phyloP scores from a whole-genome alignment of 208 protist species.

The Leishmania lainsoni region DNA sequence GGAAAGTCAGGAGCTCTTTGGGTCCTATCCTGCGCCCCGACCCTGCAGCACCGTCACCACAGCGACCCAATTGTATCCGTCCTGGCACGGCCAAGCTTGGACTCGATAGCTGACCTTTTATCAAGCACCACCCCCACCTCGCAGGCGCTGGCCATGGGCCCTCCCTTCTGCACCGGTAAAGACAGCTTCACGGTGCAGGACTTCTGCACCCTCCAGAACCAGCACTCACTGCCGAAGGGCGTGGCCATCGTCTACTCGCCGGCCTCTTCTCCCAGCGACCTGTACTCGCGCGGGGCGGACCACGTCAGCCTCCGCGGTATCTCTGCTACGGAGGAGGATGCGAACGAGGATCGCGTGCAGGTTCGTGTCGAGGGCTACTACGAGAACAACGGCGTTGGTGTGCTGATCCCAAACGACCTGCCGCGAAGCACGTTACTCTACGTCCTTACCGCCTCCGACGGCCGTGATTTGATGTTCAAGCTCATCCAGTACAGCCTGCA shows the following conservation, averaged over 20 bases:
- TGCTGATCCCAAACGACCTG: constrained; percentile 83
- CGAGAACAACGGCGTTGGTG: constrained; percentile 38
- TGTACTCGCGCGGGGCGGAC: constrained; percentile 18
- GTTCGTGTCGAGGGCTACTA: constrained; percentile 86
- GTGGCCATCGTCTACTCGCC: constrained; percentile 56
- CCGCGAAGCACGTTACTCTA: constrained; percentile 83
- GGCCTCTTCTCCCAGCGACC: constrained; percentile 20
- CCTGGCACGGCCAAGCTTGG: constrained; percentile 16
- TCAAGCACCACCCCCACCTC: constrained; percentile 17
- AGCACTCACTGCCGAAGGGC: constrained; percentile 3
- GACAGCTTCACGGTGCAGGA: constrained; percentile 29
- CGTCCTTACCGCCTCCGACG: constrained; percentile 85
- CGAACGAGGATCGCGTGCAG: constrained; percentile 66
- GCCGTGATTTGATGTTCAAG: constrained; percentile 86
- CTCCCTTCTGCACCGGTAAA: constrained; percentile 9
- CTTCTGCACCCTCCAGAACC: constrained; percentile 9
- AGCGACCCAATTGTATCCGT: constrained; percentile 20
- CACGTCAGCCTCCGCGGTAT: constrained; percentile 14
- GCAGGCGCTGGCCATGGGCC: constrained; percentile 1
- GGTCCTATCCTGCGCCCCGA: not conserved
- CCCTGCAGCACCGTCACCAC: constrained; percentile 16
- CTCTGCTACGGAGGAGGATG: constrained; percentile 28
- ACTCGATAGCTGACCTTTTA: constrained; percentile 18
- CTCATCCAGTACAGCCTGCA: constrained; percentile 80
- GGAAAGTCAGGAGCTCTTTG: constrained; percentile 16